These are phyloP conservation scores for Polyporus tsugae DNA, from an alignment of 1,284 basidiomycete species.

Conservation along the genomic window DNA sequence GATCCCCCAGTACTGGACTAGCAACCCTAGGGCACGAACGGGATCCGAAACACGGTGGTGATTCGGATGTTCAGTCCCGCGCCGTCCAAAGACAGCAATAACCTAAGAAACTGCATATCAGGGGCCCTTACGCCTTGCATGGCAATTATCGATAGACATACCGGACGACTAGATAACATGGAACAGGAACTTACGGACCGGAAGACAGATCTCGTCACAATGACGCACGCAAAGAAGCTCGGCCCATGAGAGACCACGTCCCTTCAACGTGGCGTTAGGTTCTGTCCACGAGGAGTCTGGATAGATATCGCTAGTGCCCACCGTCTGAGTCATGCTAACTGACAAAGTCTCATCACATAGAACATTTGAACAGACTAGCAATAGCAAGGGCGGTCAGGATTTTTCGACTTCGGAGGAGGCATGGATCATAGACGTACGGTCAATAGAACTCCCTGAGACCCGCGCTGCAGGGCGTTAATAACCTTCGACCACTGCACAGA, in stretches of 20 bases:
- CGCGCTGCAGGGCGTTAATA: neutral
- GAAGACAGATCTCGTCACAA: neutral
- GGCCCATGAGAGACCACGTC: neutral
- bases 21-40: neutral
- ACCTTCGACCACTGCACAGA: neutral
- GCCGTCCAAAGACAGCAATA: neutral
- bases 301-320: neutral
- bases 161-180: neutral
- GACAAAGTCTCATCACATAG: neutral
- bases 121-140: neutral
- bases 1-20: neutral
- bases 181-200: neutral
- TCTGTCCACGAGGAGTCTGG: constrained; percentile 1
- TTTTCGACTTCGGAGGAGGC: neutral
- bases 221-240: neutral
- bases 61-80: neutral
- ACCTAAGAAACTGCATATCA: neutral
- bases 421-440: neutral
- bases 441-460: neutral
- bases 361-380: neutral
- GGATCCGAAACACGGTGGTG: neutral
- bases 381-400: neutral
- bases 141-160: neutral
- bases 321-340: neutral
- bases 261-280: neutral